Evolutionary conservation across 139 green algal genomes (phyloP).

Genomic region (Astrephomene gubernaculifera): DNA sequence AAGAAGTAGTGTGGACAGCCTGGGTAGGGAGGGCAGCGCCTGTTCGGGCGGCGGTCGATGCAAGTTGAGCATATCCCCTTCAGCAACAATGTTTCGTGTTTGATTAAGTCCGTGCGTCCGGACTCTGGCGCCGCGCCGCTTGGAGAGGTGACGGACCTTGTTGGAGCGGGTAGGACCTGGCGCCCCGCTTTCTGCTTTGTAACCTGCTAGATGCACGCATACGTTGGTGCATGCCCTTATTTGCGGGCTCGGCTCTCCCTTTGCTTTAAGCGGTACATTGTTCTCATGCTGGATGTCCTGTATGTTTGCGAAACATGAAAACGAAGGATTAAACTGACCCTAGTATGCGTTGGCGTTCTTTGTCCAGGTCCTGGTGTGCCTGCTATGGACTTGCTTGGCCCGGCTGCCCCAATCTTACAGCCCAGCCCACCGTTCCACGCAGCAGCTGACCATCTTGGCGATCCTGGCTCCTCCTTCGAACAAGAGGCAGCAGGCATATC

Average conservation of each 20-base stretch:
- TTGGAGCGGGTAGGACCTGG: slow-evolving; percentile 7
- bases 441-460: background rate
- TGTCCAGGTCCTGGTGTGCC: background rate
- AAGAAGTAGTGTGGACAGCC: background rate
- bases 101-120: background rate
- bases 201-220: too few species aligned
- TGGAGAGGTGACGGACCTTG: background rate
- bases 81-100: slow-evolving; percentile 10
- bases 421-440: background rate
- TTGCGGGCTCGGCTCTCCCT: too few species aligned
- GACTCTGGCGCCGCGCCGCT: slow-evolving; percentile 6
- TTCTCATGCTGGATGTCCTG: too few species aligned
- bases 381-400: slow-evolving; percentile 9
- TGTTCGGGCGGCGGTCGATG: slow-evolving; percentile 12
- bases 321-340: too few species aligned
- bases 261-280: too few species aligned
- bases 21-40: slow-evolving; percentile 5
- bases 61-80: slow-evolving; percentile 16
- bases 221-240: too few species aligned
- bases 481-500: background rate
- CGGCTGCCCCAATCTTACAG: background rate
- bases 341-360: too few species aligned
- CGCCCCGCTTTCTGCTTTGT: too few species aligned
- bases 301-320: too few species aligned
- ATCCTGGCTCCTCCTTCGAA: background rate